These are phyloP conservation scores for Scytalidium lignicola DNA, from an alignment of 2,329 filamentous ascomycete species.

Conservation along the genomic window DNA sequence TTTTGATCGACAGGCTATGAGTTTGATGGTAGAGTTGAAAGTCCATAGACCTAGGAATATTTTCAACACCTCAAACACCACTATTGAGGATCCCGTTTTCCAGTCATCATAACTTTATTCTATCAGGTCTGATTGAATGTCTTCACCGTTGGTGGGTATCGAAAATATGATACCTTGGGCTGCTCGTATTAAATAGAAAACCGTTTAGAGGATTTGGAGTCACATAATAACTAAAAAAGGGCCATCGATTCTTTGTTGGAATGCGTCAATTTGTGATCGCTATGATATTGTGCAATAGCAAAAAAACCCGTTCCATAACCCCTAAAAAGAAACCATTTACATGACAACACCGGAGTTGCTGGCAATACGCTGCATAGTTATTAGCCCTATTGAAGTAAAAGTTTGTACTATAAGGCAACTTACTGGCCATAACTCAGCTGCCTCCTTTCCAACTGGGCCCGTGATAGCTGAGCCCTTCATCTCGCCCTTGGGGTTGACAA, in stretches of 20 bases:
- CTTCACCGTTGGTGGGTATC: no score
- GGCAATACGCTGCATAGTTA: slow-evolving; percentile 78
- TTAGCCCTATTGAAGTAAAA: slow-evolving; percentile 29
- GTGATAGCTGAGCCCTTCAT: slow-evolving; percentile 99
- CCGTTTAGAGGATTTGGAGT: neutral
- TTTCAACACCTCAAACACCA: no score
- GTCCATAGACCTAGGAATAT: no score
- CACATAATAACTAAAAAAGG: neutral
- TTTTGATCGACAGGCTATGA: no score
- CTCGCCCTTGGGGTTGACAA: slow-evolving; percentile 99
- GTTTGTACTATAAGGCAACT: slow-evolving; percentile 34
- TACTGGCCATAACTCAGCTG: slow-evolving; percentile 98
- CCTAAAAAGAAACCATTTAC: slow-evolving; percentile 55
- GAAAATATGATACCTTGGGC: no score
- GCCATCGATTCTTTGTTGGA: slow-evolving; percentile 1
- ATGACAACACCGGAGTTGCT: slow-evolving; percentile 99
- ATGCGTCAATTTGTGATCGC: slow-evolving; percentile 12
- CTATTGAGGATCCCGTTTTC: no score
- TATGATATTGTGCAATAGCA: slow-evolving; percentile 13
- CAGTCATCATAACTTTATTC: no score
- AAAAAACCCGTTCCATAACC: slow-evolving; percentile 18
- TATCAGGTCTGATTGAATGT: no score
- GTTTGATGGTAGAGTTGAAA: no score
- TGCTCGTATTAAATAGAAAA: no score
- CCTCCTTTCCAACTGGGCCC: slow-evolving; percentile 98